Evolutionary conservation across 371 early-diverging fungal genomes (phyloP).

Genomic region (Mucor racemosus): DNA sequence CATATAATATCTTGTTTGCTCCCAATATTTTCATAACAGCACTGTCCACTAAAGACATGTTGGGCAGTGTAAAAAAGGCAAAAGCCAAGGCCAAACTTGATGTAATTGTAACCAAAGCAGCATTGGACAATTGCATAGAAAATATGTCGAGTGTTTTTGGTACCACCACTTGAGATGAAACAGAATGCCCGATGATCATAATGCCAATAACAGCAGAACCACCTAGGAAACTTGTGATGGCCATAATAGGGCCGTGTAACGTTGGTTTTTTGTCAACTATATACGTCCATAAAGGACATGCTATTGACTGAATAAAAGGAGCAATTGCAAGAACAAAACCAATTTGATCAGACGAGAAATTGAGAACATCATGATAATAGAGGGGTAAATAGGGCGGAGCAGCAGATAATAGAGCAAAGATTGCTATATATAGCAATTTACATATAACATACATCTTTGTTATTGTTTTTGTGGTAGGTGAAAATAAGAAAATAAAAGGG

Average conservation of each 20-base stretch:
- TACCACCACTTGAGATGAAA: conserved; percentile 20
- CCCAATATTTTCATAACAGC: conserved; percentile 58
- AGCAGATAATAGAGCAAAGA: conserved; percentile 42
- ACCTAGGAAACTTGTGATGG: conserved; percentile 38
- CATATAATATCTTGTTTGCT: conserved; percentile 51
- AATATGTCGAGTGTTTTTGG: conserved; percentile 7
- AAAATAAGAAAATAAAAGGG: background rate
- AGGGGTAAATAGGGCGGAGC: conserved; percentile 49
- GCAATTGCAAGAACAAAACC: conserved; percentile 52
- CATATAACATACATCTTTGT: conserved; percentile 30
- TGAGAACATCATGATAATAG: conserved; percentile 44
- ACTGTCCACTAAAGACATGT: conserved; percentile 50
- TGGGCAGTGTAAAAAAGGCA: conserved; percentile 50
- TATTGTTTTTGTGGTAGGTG: background rate
- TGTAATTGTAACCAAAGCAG: conserved; percentile 27
- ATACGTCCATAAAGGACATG: conserved; percentile 51
- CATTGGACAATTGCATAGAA: conserved; percentile 23
- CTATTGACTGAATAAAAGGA: conserved; percentile 51
- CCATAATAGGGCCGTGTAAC: conserved; percentile 47
- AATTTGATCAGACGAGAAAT: conserved; percentile 51
- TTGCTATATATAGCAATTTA: conserved; percentile 47
- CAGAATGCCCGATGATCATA: conserved; percentile 40
- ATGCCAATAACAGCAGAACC: conserved; percentile 43
- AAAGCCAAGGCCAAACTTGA: conserved; percentile 36
- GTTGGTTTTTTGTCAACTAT: conserved; percentile 45